phyloP scores from a whole-genome alignment of 2,329 filamentous ascomycete genomes.

The Chaetomiaceae sp. region DNA sequence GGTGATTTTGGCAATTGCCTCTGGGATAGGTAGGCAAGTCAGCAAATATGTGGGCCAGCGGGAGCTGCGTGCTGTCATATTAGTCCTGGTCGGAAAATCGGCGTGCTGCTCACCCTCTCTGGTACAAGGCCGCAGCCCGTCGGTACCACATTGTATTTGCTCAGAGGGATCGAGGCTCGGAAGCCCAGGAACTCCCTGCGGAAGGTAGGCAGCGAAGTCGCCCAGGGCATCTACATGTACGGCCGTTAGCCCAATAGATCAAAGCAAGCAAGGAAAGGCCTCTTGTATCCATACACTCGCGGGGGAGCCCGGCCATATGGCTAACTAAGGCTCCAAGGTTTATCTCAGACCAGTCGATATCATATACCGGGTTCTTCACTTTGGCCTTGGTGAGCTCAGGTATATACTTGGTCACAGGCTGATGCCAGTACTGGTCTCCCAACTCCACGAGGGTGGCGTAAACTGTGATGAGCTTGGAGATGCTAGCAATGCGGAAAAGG shows the following conservation, averaged over 20 bases:
- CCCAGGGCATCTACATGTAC: slow-evolving; percentile 2
- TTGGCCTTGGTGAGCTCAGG: slow-evolving; percentile 33
- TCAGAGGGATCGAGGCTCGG: slow-evolving; percentile 8
- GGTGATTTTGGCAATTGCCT: no score
- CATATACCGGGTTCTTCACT: not conserved
- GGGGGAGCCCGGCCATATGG: slow-evolving; percentile 21
- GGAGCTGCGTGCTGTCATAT: no score
- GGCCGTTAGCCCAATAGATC: no score
- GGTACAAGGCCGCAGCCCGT: slow-evolving; percentile 5
- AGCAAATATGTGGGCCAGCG: no score
- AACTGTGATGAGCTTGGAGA: slow-evolving; percentile 42
- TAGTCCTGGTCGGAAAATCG: not conserved
- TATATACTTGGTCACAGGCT: slow-evolving; percentile 37
- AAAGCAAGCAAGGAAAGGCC: no score
- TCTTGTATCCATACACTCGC: slow-evolving; percentile 15
- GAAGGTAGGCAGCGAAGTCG: not conserved
- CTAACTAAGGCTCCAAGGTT: slow-evolving; percentile 22
- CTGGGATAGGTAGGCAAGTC: no score
- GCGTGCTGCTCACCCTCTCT: slow-evolving; percentile 10
- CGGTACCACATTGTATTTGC: slow-evolving; percentile 5
- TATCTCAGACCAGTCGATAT: slow-evolving; percentile 20
- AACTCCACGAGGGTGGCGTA: slow-evolving; percentile 36
- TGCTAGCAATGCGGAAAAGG: slow-evolving; percentile 37
- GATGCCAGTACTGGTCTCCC: slow-evolving; percentile 35
- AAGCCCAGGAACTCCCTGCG: slow-evolving; percentile 6